A percentile compares a stretch with the other conserved stretches of the same genome.
These are phyloP conservation scores for Umbilicaria muhlenbergii DNA, from an alignment of 495 filamentous ascomycete genomes.

Conservation along the genomic window DNA sequence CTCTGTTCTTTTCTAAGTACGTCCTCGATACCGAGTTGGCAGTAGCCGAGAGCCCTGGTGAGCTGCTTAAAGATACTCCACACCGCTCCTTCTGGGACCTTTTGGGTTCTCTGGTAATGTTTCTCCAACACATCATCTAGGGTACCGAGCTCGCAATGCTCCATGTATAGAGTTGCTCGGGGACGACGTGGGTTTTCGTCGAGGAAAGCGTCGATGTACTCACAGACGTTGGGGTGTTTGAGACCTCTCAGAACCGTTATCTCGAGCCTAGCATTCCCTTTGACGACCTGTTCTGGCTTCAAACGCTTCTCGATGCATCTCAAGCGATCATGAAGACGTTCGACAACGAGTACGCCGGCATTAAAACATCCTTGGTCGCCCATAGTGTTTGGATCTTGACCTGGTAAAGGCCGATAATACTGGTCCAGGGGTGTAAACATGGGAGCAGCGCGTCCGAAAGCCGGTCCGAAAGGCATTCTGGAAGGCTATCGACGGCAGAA, in stretches of 20 bases:
- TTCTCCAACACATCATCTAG: slow-evolving; percentile 1
- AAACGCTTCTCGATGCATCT: slow-evolving; percentile 9
- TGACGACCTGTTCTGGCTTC: neutral
- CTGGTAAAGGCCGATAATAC: neutral
- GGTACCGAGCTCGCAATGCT: slow-evolving; percentile 7
- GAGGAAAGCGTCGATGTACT: slow-evolving; percentile 5
- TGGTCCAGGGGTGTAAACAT: too few species aligned
- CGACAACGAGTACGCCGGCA: neutral
- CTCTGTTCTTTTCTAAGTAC: neutral
- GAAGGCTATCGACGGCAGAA: too few species aligned
- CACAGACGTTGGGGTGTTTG: slow-evolving; percentile 5
- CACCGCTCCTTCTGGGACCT: neutral
- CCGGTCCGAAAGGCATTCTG: too few species aligned
- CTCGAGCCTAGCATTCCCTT: slow-evolving; percentile 1
- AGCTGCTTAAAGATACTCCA: slow-evolving; percentile 8
- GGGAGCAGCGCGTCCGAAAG: too few species aligned
- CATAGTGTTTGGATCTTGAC: neutral
- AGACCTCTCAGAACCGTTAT: slow-evolving; percentile 4
- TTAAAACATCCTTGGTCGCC: neutral
- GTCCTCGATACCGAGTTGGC: slow-evolving; percentile 7
- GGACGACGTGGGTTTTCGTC: neutral
- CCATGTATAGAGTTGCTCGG: slow-evolving; percentile 5
- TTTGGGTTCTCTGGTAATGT: neutral
- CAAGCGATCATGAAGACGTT: neutral
- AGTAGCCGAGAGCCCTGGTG: slow-evolving; percentile 5